Evolutionary conservation across 192 early-diverging fungal species (phyloP).

Genomic region (Coemansia sp.): DNA sequence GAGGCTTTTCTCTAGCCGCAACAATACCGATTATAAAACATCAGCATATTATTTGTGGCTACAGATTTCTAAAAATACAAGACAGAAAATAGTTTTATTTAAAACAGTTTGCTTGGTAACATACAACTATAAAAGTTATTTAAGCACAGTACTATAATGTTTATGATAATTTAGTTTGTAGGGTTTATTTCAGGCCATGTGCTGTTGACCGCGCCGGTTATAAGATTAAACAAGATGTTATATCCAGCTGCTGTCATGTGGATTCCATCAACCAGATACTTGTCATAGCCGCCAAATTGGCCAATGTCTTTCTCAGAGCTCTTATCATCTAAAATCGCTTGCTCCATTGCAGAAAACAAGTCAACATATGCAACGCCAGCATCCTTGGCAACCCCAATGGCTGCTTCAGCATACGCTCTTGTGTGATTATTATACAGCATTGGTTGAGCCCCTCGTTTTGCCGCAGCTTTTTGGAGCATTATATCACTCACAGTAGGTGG

Average conservation of each 20-base stretch:
- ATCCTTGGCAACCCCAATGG: background rate
- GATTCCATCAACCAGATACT: background rate
- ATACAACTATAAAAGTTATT: too few species aligned
- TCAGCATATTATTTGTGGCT: too few species aligned
- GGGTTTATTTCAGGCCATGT: background rate
- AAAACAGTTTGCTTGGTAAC: too few species aligned
- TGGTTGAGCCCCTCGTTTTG: background rate
- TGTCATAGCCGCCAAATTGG: background rate
- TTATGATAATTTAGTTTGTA: too few species aligned
- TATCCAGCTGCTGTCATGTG: background rate
- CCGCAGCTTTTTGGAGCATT: background rate
- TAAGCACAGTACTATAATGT: too few species aligned
- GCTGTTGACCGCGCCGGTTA: background rate
- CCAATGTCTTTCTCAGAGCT: background rate
- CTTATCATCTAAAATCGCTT: background rate
- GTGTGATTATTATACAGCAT: background rate
- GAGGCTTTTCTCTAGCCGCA: too few species aligned
- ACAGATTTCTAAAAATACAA: too few species aligned
- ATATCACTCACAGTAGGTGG: background rate
- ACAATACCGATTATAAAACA: too few species aligned
- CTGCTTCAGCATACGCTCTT: background rate
- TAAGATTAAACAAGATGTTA: background rate
- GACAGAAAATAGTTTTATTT: too few species aligned
- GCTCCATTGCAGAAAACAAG: background rate
- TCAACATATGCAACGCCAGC: background rate